Evolutionary conservation across 352 stramenopile genomes (phyloP).

Genomic region (Bremia lactucae): DNA sequence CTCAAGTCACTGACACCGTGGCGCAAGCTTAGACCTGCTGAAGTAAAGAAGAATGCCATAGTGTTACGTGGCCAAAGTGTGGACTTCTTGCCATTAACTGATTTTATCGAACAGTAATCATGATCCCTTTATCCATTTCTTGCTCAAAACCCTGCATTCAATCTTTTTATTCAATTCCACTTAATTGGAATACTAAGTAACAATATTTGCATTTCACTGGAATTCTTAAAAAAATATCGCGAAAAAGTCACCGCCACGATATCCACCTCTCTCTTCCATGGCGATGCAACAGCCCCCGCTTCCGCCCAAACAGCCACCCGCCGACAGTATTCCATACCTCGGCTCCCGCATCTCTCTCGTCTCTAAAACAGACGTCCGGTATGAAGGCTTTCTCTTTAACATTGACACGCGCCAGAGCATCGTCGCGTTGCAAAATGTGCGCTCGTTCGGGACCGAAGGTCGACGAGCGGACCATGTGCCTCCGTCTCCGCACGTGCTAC

Average conservation of each 20-base stretch:
- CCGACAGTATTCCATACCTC: conserved; percentile 68
- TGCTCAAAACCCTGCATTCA: too few relatives aligned
- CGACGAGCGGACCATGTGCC: conserved; percentile 64
- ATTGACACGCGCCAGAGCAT: conserved; percentile 79
- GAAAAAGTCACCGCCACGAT: conserved; percentile 1
- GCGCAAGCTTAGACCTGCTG: too few relatives aligned
- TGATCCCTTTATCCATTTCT: too few relatives aligned
- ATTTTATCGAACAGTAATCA: too few relatives aligned
- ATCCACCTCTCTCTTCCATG: not conserved
- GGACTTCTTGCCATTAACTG: too few relatives aligned
- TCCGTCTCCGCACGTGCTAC: conserved; percentile 59
- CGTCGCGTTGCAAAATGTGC: conserved; percentile 68
- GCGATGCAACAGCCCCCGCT: conserved; percentile 23
- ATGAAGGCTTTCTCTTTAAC: conserved; percentile 81
- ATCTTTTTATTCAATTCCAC: too few relatives aligned
- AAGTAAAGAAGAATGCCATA: too few relatives aligned
- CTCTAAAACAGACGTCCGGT: conserved; percentile 83
- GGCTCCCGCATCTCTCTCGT: conserved; percentile 75
- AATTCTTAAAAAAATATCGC: too few relatives aligned
- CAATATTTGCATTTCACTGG: too few relatives aligned
- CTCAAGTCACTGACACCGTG: too few relatives aligned
- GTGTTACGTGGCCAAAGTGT: too few relatives aligned
- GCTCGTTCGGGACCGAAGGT: conserved; percentile 76
- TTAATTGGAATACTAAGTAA: too few relatives aligned
- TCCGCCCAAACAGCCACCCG: conserved; percentile 9